Percentiles rank a stretch among this genome's conserved stretches.
phyloP scores from a whole-genome alignment of 208 protist species.

The Novymonas esmeraldas region DNA sequence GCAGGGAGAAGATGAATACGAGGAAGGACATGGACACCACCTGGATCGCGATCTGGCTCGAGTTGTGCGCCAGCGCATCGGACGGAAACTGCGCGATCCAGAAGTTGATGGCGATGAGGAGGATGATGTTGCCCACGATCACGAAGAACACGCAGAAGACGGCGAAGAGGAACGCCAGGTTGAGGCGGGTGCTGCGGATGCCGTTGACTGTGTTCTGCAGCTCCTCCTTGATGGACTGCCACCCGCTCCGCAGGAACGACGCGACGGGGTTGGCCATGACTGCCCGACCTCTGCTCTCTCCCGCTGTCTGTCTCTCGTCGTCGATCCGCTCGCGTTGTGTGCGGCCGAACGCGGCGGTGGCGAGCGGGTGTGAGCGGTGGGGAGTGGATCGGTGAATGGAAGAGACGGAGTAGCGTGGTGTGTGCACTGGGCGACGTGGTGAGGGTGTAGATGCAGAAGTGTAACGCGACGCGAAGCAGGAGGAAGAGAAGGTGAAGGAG shows the following conservation, averaged over 20 bases:
- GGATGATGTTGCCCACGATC: conserved; percentile 78
- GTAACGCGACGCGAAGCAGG: no score
- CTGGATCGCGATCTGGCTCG: conserved; percentile 74
- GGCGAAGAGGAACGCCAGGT: conserved; percentile 52
- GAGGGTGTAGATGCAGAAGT: no score
- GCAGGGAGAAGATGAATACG: conserved; percentile 45
- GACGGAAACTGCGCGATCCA: conserved; percentile 65
- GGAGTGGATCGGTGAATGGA: no score
- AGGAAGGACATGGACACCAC: conserved; percentile 65
- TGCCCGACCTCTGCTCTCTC: no score
- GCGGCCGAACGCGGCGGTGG: no score
- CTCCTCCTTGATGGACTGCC: conserved; percentile 35
- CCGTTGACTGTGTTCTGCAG: conserved; percentile 31
- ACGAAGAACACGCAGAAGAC: conserved; percentile 67
- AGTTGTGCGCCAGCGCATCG: conserved; percentile 38
- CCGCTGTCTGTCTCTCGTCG: no score
- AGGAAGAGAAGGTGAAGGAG: no score
- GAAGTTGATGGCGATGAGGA: conserved; percentile 81
- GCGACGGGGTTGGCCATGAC: conserved; percentile 4
- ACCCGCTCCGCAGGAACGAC: conserved; percentile 8
- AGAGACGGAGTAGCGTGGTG: no score
- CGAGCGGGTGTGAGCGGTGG: no score
- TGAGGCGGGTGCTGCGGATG: conserved; percentile 38
- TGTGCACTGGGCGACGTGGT: no score
- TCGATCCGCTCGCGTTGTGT: no score